Percentiles rank a stretch among this genome's conserved stretches.
These are phyloP conservation scores for Limonomyces culmigenus DNA, from an alignment of 1,284 basidiomycete genomes.

Conservation along the genomic window DNA sequence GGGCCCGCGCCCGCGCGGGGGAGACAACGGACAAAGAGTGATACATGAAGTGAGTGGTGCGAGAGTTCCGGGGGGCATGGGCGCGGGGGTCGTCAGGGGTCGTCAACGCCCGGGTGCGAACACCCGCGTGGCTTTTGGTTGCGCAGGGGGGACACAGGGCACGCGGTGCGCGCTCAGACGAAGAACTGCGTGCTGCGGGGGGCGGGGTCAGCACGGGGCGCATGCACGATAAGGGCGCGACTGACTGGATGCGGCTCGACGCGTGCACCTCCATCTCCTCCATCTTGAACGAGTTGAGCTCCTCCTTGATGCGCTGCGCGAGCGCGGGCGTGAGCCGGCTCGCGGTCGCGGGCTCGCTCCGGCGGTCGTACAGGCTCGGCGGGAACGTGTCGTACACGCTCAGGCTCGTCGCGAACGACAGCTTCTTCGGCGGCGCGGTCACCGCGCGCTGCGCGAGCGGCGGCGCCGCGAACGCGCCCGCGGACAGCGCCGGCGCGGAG, in stretches of 20 bases:
- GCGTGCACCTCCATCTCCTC: slow-evolving; percentile 97
- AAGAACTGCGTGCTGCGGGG: slow-evolving; percentile 37
- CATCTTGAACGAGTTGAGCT: slow-evolving; percentile 94
- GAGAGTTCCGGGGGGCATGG: too few relatives aligned
- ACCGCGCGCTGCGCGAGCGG: slow-evolving; percentile 44
- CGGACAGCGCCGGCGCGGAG: slow-evolving; percentile 75
- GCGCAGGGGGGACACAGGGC: too few relatives aligned
- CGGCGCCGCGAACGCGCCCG: slow-evolving; percentile 23
- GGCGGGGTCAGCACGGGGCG: slow-evolving; percentile 4
- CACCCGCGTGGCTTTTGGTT: too few relatives aligned
- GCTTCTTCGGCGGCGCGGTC: slow-evolving; percentile 49
- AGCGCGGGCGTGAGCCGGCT: slow-evolving; percentile 87
- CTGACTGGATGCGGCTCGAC: slow-evolving; percentile 71
- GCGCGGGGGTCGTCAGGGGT: too few relatives aligned
- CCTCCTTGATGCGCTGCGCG: slow-evolving; percentile 92
- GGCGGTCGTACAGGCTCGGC: slow-evolving; percentile 77
- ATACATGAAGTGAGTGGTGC: too few relatives aligned
- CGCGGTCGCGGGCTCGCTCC: slow-evolving; percentile 94
- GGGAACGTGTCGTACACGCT: slow-evolving; percentile 95
- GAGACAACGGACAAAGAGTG: too few relatives aligned
- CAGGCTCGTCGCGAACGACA: slow-evolving; percentile 83
- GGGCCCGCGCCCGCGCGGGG: too few relatives aligned
- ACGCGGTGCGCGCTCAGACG: too few relatives aligned
- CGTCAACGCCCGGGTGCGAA: too few relatives aligned
- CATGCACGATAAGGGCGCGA: slow-evolving; percentile 9